Conservation (phyloP, 1,284 basidiomycete species). For the Sanghuangporus sanghuang region DNA sequence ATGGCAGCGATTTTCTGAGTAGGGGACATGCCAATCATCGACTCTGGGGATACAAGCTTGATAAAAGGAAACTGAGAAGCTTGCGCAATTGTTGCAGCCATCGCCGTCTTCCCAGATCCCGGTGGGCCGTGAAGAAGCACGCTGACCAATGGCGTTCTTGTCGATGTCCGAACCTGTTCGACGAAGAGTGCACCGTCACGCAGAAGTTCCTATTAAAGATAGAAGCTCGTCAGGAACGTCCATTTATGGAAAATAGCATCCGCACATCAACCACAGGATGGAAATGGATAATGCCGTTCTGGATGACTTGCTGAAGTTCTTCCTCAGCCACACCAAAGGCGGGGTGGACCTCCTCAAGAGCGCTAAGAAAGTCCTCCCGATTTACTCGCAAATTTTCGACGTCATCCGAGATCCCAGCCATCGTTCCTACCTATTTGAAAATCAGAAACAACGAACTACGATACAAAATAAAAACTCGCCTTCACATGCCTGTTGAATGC, state of each 20-base stretch:
- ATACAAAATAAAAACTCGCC: constrained; percentile 28
- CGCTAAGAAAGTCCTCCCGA: constrained; percentile 83
- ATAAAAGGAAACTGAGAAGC: constrained; percentile 95
- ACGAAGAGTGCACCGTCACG: constrained; percentile 91
- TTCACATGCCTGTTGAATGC: constrained; percentile 98
- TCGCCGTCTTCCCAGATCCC: constrained; percentile 92
- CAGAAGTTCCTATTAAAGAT: constrained; percentile 63
- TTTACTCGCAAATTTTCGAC: constrained; percentile 92
- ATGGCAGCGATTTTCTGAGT: constrained; percentile 89
- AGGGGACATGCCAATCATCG: constrained; percentile 95
- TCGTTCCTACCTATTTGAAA: constrained; percentile 70
- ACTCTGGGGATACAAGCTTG: constrained; percentile 94
- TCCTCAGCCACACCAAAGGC: constrained; percentile 98
- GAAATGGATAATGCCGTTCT: constrained; percentile 97
- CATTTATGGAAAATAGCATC: constrained; percentile 1
- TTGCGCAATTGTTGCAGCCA: constrained; percentile 94
- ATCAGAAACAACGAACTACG: not conserved
- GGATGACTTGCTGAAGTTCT: constrained; percentile 89
- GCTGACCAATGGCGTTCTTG: constrained; percentile 89
- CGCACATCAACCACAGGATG: constrained; percentile 70
- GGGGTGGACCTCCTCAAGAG: constrained; percentile 93
- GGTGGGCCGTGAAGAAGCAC: constrained; percentile 88
- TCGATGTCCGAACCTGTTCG: constrained; percentile 90
- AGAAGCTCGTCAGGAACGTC: not conserved
- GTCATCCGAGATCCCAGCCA: constrained; percentile 95